A percentile compares a stretch with the other conserved stretches of the same genome.
Evolutionary conservation across 2,329 filamentous ascomycete species (phyloP).

Genomic region (Hymenoscyphus occultus): DNA sequence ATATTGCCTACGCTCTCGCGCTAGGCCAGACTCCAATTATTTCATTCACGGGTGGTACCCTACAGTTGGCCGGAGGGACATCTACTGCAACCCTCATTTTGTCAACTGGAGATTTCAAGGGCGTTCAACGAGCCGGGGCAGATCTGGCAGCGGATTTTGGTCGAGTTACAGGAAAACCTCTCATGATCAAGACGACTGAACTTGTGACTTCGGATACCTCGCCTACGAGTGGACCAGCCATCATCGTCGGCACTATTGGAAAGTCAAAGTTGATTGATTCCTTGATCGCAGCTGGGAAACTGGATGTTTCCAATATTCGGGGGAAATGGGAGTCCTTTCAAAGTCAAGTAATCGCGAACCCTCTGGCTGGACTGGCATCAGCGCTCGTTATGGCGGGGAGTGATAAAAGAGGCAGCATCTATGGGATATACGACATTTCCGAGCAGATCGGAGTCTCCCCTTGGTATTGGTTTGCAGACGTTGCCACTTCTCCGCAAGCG

Average conservation of each 20-base stretch:
- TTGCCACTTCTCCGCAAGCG: slow-evolving; percentile 43
- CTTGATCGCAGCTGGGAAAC: slow-evolving; percentile 51
- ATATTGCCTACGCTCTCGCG: neutral
- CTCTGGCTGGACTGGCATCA: slow-evolving; percentile 50
- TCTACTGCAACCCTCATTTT: slow-evolving; percentile 13
- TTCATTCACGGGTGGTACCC: slow-evolving; percentile 14
- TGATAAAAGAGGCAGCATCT: slow-evolving; percentile 64
- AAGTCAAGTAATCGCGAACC: slow-evolving; percentile 55
- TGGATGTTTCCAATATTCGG: slow-evolving; percentile 55
- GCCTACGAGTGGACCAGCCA: slow-evolving; percentile 39
- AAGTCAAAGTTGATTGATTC: slow-evolving; percentile 59
- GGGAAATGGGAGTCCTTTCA: slow-evolving; percentile 69
- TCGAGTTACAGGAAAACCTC: slow-evolving; percentile 62
- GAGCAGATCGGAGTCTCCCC: slow-evolving; percentile 71
- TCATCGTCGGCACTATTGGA: slow-evolving; percentile 67
- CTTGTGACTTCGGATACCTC: slow-evolving; percentile 36
- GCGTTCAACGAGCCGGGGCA: slow-evolving; percentile 18
- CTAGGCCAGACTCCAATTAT: slow-evolving; percentile 17
- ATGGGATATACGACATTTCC: slow-evolving; percentile 66
- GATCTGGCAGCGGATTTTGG: slow-evolving; percentile 67
- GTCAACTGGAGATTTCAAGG: slow-evolving; percentile 16
- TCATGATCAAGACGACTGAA: slow-evolving; percentile 40
- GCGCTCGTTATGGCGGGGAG: slow-evolving; percentile 66
- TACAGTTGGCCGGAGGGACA: slow-evolving; percentile 17
- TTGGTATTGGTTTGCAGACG: slow-evolving; percentile 56